phyloP scores from a whole-genome alignment of 805 yeast genomes.

The Soucietia sequanensis region DNA sequence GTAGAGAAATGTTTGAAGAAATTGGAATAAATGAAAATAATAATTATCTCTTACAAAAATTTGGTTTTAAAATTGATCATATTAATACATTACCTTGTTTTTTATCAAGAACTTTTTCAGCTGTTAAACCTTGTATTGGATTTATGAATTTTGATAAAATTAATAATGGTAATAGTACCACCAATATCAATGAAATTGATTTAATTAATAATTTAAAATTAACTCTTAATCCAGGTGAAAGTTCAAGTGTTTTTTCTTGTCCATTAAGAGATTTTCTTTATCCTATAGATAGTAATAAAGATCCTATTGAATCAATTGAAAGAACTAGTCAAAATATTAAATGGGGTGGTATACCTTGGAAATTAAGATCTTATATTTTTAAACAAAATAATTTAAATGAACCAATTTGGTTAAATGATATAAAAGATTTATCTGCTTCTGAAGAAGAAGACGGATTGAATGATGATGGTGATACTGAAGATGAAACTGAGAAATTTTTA shows the following conservation, averaged over 20 bases:
- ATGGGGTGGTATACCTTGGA: conserved; percentile 78
- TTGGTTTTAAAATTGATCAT: conserved; percentile 59
- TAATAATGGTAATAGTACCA: conserved; percentile 12
- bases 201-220: conserved; percentile 35
- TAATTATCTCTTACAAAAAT: conserved; percentile 36
- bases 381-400: conserved; percentile 56
- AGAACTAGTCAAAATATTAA: conserved; percentile 35
- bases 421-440: conserved; percentile 55
- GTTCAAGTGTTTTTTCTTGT: conserved; percentile 66
- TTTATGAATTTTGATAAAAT: conserved; percentile 49
- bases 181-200: conserved; percentile 10
- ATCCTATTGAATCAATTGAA: conserved; percentile 29
- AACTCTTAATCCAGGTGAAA: conserved; percentile 72
- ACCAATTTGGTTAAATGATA: conserved; percentile 59
- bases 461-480: conserved; percentile 5
- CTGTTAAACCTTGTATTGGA: conserved; percentile 80
- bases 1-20: conserved; percentile 86
- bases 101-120: conserved; percentile 74
- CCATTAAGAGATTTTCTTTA: conserved; percentile 61
- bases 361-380: conserved; percentile 59
- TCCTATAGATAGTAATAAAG: conserved; percentile 19
- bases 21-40: conserved; percentile 66
- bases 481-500: conserved; percentile 11
- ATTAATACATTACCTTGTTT: conserved; percentile 72
- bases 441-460: conserved; percentile 43